These are phyloP conservation scores for Porphyrellus sp. DNA, from an alignment of 1,284 basidiomycete genomes.

Conservation along the genomic window DNA sequence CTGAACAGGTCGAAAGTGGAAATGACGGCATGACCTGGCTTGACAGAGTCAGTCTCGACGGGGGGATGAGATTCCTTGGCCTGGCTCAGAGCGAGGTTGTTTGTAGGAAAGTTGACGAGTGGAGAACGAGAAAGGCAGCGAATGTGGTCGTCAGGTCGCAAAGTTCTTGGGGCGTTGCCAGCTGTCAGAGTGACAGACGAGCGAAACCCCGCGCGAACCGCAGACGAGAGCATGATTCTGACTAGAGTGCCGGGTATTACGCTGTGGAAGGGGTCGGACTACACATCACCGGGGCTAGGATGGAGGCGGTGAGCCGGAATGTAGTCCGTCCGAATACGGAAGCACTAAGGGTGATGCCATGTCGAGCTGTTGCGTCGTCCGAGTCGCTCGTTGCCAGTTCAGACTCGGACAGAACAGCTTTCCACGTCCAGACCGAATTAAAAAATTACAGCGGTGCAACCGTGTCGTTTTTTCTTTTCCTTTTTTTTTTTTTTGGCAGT, in stretches of 20 bases:
- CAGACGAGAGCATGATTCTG: neutral
- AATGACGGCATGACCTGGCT: constrained; percentile 88
- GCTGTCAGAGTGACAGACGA: neutral
- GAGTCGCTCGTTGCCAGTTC: neutral
- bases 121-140: constrained; percentile 19
- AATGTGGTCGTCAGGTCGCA: neutral
- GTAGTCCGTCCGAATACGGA: neutral
- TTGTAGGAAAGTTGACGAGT: constrained; percentile 4
- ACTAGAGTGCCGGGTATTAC: no score
- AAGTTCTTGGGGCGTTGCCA: neutral
- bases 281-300: no score
- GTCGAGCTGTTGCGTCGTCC: neutral
- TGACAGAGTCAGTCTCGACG: constrained; percentile 11
- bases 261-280: no score
- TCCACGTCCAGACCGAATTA: no score
- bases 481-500: no score
- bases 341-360: no score
- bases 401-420: no score
- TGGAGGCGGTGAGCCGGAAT: no score
- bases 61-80: constrained; percentile 4
- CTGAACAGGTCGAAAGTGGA: constrained; percentile 92
- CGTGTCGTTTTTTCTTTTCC: no score
- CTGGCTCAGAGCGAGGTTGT: constrained; percentile 2
- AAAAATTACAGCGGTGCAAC: no score
- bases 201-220: constrained; percentile 6